Evolutionary conservation across 164 flowering plant species (phyloP), one percentile per base, ranked within the genome.

Genomic region (Aristolochia californica): DNA sequence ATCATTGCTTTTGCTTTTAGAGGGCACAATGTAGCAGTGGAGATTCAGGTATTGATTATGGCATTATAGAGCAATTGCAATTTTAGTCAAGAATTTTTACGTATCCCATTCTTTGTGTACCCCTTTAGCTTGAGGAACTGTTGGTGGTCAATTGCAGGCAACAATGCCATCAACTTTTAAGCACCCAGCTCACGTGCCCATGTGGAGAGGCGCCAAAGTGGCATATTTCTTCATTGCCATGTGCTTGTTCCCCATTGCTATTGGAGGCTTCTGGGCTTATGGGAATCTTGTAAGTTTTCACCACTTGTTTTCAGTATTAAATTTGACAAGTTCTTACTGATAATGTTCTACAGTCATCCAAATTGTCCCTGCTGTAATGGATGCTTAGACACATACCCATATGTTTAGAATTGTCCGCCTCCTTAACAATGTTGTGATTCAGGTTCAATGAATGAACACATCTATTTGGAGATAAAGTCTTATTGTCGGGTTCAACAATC

Each of bases 81-180:
- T 7, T 34, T 34, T 4, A 34, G 7, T 5, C 40, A 34, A 34
- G n/a, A n/a, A 34, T 12, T 34, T 3, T 34, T 7, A 12, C 40
- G 11, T 34, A 34, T 8, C 40, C 9, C 40, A 34, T 34, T 34
- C 40, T 0, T 34, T 8, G 40, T 34, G 40, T 34, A 0, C 40
- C 10, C 40, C 40, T 34, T 34, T 34, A 5, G 40, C 40, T 34
- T 34, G 45, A 47, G 57, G 44, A 20, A 56, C 2, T 2, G 2
- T 49, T 25, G 10, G 47, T 17, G 24, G 21, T 13, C 61, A 48
- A 63, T 59, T 69, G 53, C 70, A 94, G 97, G 82, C 96, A 50
- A 94, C 99, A 23, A 94, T 94, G 96, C 97, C 99, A 23, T 94
- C 99, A 61, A 94, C 96, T 10, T 82, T 94, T 70, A 94, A 94